These are phyloP conservation scores for Copromyces sp. DNA, from an alignment of 495 filamentous ascomycete species.

Conservation along the genomic window DNA sequence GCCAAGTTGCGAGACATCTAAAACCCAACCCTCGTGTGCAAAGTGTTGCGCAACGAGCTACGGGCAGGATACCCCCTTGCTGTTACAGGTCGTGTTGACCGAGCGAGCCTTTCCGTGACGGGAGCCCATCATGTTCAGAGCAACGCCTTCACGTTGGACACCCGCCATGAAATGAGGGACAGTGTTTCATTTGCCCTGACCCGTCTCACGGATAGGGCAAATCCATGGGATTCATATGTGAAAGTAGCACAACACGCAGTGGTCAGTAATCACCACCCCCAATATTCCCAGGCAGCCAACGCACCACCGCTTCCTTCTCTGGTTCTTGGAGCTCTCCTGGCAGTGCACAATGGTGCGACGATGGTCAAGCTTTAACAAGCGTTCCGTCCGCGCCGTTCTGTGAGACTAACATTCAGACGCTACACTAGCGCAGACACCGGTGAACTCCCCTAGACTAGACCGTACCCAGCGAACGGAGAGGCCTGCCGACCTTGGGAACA, in stretches of 20 bases:
- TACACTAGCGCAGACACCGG: background rate
- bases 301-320: background rate
- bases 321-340: background rate
- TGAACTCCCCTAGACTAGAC: background rate
- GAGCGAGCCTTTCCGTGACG: background rate
- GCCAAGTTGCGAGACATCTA: background rate
- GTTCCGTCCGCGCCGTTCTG: background rate
- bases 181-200: background rate
- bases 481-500: background rate
- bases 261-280: background rate
- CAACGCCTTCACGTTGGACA: background rate
- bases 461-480: background rate
- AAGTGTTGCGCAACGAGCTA: background rate
- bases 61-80: background rate
- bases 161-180: background rate
- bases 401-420: background rate
- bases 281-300: background rate
- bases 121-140: background rate
- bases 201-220: background rate
- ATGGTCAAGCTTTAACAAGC: background rate
- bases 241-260: background rate
- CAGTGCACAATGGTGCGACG: background rate
- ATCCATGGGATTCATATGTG: background rate
- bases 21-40: background rate
- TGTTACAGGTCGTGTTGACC: background rate